Evolutionary conservation across 306 rosid genomes (phyloP).

Genomic region (Senna siamea): DNA sequence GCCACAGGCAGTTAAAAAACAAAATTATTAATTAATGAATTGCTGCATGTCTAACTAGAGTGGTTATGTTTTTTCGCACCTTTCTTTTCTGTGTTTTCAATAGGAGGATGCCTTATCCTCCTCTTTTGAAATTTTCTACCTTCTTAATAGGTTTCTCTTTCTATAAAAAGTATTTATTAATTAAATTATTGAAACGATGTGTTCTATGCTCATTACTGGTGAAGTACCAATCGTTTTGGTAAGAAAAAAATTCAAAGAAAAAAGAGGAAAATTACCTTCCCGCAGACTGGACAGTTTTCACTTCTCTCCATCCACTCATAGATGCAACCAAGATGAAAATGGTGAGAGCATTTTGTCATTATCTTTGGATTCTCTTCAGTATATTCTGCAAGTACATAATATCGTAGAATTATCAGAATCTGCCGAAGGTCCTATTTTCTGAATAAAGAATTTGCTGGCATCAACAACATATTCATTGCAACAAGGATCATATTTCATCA

Average conservation of each 20-base stretch:
- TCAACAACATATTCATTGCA: slow-evolving; percentile 17
- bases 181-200: neutral
- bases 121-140: neutral
- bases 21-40: too few relatives aligned
- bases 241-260: slow-evolving; percentile 9
- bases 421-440: slow-evolving; percentile 17
- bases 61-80: neutral
- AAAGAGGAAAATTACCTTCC: slow-evolving; percentile 69
- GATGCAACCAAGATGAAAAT: slow-evolving; percentile 98
- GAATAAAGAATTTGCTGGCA: slow-evolving; percentile 21
- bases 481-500: slow-evolving; percentile 16
- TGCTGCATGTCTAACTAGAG: neutral
- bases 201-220: neutral
- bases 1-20: neutral
- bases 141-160: neutral
- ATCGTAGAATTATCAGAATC: slow-evolving; percentile 32
- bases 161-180: neutral
- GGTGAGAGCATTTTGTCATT: slow-evolving; percentile 90
- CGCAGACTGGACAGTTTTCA: slow-evolving; percentile 98
- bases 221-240: slow-evolving; percentile 11
- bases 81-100: neutral
- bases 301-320: slow-evolving; percentile 99
- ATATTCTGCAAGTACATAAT: slow-evolving; percentile 65
- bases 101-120: neutral
- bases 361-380: slow-evolving; percentile 91